Conservation (phyloP, 1,139 yeast species). For the Candida sp. region DNA sequence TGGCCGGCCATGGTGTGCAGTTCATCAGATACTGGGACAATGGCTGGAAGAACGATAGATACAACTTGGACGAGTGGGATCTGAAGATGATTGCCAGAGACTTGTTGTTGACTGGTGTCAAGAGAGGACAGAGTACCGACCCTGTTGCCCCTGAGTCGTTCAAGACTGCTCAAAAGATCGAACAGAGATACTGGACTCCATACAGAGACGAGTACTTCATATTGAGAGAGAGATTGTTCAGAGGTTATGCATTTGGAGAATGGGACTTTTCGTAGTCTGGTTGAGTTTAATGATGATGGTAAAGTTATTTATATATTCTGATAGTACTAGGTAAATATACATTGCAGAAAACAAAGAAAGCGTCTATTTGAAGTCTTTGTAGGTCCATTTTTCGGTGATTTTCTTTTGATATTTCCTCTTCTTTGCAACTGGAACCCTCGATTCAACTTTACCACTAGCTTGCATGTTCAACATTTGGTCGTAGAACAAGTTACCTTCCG, state of each 20-base stretch:
- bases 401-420: conserved; percentile 72
- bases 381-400: conserved; percentile 90
- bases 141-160: conserved; percentile 77
- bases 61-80: conserved; percentile 50
- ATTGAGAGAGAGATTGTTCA: conserved; percentile 53
- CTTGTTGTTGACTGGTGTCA: conserved; percentile 72
- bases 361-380: conserved; percentile 76
- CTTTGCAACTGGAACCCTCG: conserved; percentile 74
- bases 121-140: conserved; percentile 70
- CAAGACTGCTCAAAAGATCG: conserved; percentile 39
- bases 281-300: not conserved
- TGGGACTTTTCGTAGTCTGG: conserved; percentile 46
- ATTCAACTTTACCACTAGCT: conserved; percentile 83
- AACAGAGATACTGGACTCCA: conserved; percentile 51
- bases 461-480: conserved; percentile 86
- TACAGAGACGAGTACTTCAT: conserved; percentile 53
- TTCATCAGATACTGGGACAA: conserved; percentile 55
- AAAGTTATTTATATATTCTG: not conserved
- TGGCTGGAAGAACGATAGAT: conserved; percentile 56
- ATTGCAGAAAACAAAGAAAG: not conserved
- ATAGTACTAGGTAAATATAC: not conserved
- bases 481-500: conserved; percentile 88
- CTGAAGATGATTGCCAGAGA: conserved; percentile 70
- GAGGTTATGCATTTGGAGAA: conserved; percentile 51
- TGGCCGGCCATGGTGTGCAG: conserved; percentile 54